Evolutionary conservation across 352 stramenopile species (phyloP), one percentile per base, ranked within the genome.

Genomic region (Globisporangium nagaii): DNA sequence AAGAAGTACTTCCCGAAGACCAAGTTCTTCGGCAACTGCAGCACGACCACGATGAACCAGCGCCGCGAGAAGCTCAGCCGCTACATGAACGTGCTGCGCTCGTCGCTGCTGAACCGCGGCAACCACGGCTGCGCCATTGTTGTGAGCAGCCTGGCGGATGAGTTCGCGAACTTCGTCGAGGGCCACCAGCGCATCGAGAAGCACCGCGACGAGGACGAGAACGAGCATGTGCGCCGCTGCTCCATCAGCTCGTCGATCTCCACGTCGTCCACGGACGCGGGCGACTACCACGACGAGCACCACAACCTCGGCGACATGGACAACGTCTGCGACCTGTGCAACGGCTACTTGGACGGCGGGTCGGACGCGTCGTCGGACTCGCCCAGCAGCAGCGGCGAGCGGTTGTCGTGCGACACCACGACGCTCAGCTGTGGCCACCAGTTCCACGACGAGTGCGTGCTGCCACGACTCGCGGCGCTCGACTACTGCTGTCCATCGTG

Each of bases 1-100:
- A 77, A 78, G 43, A 65, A 76, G 51, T 79, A 81, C 51, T 90
- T 88, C 51, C 79, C 79, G 13, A 68, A 78, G 52, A 62, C 60
- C 32, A 68, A 56, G n/a, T 48, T 79, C 5, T 66, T 82, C 5
- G 20, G 28, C 41, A 43, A 44, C 40, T 43, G 32, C 15, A 42
- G 41, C 22, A 31, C 31, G 3, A 24, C 39, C 12, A 13, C 24
- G 4, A 52, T 58, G 40, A 55, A 65, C 43, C 36, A 47, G 34
- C 65, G 60, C 41, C 49, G 62, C 41, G 43, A 53, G 13, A 59
- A 60, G 15, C 63, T 78, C 27, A 50, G 65, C 2, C 58, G 59
- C 35, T 69, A 54, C 41, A 27, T 81, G 37, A 62, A 62, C 22
- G 69, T 62, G 39, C 61, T 81, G 20, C 54, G 69, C 41, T 47